Evolutionary conservation across 1,284 basidiomycete genomes (phyloP).

Genomic region (Leccinum pallidistipes): DNA sequence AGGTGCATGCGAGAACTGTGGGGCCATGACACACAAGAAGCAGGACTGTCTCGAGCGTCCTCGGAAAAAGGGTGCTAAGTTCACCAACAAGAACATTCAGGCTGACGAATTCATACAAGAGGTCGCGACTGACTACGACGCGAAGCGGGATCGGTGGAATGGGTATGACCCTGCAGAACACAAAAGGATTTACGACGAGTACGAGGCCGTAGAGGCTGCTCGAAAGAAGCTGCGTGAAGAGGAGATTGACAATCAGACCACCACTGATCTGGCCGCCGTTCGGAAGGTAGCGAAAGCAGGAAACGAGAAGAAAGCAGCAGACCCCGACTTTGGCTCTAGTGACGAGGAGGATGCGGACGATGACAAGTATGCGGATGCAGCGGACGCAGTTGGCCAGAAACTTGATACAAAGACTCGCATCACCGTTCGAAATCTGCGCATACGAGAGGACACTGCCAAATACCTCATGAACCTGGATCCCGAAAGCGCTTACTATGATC

Average conservation of each 20-base stretch:
- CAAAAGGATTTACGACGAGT: conserved; percentile 88
- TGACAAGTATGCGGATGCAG: conserved; percentile 96
- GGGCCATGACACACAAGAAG: conserved; percentile 91
- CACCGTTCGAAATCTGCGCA: conserved; percentile 96
- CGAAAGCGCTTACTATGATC: conserved; percentile 97
- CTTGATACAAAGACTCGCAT: conserved; percentile 97
- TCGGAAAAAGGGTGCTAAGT: conserved; percentile 94
- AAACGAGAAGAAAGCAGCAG: conserved; percentile 60
- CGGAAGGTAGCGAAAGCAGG: conserved; percentile 85
- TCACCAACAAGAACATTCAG: conserved; percentile 86
- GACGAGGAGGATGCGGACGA: conserved; percentile 95
- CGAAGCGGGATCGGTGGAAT: conserved; percentile 98
- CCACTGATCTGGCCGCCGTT: conserved; percentile 81
- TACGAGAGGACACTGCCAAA: conserved; percentile 98
- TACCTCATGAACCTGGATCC: conserved; percentile 97
- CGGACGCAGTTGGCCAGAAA: conserved; percentile 97
- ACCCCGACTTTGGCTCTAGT: conserved; percentile 94
- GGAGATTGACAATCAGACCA: conserved; percentile 95
- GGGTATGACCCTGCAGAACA: conserved; percentile 93
- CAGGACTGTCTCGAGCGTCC: conserved; percentile 96
- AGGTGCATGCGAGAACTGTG: conserved; percentile 99
- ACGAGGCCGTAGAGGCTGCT: conserved; percentile 90
- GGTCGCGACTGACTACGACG: conserved; percentile 83
- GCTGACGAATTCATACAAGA: conserved; percentile 90
- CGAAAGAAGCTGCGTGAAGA: conserved; percentile 90